A percentile compares a stretch with the other conserved stretches of the same genome.
phyloP scores from a whole-genome alignment of 83 land plant genomes.

The Picea abies region DNA sequence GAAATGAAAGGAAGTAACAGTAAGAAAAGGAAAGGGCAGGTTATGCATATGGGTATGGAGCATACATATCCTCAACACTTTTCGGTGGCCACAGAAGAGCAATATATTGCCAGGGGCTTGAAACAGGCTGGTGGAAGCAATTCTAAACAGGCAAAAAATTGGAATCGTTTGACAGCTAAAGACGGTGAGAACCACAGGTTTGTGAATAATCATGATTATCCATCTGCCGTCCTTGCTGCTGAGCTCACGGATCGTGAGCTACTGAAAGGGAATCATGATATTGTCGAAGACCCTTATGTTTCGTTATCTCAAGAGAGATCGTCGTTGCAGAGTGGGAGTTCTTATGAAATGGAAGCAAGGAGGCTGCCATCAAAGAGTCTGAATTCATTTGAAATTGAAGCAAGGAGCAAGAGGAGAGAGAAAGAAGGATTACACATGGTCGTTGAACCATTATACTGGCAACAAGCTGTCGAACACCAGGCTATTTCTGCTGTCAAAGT shows the following conservation, averaged over 20 bases:
- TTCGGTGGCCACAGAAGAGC: background rate
- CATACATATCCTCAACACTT: conserved; percentile 1
- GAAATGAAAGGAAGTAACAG: conserved; percentile 5
- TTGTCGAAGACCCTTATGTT: conserved; percentile 35
- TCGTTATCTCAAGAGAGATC: conserved; percentile 26
- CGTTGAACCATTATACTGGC: conserved; percentile 4
- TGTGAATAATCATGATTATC: conserved; percentile 19
- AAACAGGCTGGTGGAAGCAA: conserved; percentile 51
- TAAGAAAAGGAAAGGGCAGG: conserved; percentile 7
- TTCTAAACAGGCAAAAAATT: conserved; percentile 39
- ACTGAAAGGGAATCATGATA: background rate
- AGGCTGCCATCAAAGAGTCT: background rate
- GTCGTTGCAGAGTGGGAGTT: conserved; percentile 16
- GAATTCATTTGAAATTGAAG: conserved; percentile 15
- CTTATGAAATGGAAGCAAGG: conserved; percentile 7
- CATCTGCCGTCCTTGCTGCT: conserved; percentile 21
- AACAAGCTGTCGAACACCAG: conserved; percentile 24
- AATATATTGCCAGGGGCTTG: background rate
- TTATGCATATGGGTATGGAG: conserved; percentile 7
- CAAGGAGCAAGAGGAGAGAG: background rate
- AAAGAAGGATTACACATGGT: background rate
- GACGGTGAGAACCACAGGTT: conserved; percentile 48
- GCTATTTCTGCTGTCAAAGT: conserved; percentile 48
- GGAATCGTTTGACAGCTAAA: conserved; percentile 20
- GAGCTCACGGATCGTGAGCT: conserved; percentile 20